Base-by-base conservation (phyloP, 768 basidiomycete genomes). In the Psilocybe cyanescens region DNA sequence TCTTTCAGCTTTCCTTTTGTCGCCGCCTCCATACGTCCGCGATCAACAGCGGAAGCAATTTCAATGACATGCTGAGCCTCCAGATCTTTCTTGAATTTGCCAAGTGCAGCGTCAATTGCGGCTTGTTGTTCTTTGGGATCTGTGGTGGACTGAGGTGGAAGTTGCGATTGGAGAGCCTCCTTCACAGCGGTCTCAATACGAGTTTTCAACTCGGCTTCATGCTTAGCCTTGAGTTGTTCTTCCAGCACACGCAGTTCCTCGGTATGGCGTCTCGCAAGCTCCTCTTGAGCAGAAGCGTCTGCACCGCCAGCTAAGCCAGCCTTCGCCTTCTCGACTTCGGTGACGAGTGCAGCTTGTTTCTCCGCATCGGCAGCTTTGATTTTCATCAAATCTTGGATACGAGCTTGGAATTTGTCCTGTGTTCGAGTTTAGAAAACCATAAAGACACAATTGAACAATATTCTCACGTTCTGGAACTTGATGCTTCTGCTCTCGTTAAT, bases 1-100 rank as follows among this genome's bases (percentile, higher is more conserved):
- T 94, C 91, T 74, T 92, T 92, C 46, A 93, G 65, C 70, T 88
- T 90, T 35, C 75, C 70, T 75, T 89, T 90, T 24, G 85, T 78
- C 1, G 68, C 76, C 54, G 82, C 78, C 64, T 93, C 91, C 76
- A 83, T 77, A 50, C 91, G 79, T 2, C 91, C 91, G 2, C 84
- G 77, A 53, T 93, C 91, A 6, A 89, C 79, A 1, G 91, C 91
- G 5, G 83, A 78, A 2, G 79, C 79, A 35, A 91, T 83, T 55
- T 89, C 89, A 24, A 83, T 78, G 5, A 78, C 76, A 24, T 85
- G 84, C 44, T 75, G 78, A 9, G 77, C 73, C 69, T 83, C 76
- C 3, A 81, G 61, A 24, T 80, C 75, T 63, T 80, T 77, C 53
- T 86, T 79, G 60, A 83, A 79, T 46, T 83, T 81, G 1, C 77